These are phyloP conservation scores for Nemania diffusa DNA, from an alignment of 2,329 filamentous ascomycete species.

Conservation along the genomic window DNA sequence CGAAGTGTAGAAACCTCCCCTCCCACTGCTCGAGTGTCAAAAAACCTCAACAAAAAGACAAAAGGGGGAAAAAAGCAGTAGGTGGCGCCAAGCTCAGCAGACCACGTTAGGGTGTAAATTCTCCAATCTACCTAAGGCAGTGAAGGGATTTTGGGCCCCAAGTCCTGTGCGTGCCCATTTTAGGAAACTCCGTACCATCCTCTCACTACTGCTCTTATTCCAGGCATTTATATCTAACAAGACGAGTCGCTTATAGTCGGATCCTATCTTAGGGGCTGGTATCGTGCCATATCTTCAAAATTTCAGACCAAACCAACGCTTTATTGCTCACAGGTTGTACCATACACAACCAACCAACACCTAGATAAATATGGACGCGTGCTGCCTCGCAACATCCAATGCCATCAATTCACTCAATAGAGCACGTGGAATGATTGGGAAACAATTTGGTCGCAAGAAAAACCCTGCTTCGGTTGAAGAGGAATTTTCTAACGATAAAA, in stretches of 20 bases:
- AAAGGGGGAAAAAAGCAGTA: no score
- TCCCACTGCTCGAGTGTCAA: no score
- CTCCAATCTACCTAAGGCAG: no score
- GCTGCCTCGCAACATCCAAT: neutral
- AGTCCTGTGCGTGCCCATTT: no score
- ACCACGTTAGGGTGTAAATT: no score
- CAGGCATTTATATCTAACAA: conserved; percentile 5
- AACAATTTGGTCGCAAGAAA: no score
- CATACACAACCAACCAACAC: neutral
- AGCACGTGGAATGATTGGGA: conserved; percentile 2
- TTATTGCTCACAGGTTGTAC: conserved; percentile 13
- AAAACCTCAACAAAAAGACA: no score
- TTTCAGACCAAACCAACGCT: neutral
- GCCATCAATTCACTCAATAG: neutral
- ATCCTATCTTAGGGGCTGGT: neutral
- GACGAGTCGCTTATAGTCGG: neutral
- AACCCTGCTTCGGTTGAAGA: neutral
- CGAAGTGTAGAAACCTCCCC: no score
- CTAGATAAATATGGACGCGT: neutral
- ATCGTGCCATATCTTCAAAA: conserved; percentile 2
- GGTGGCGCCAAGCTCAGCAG: no score
- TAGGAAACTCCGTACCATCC: no score
- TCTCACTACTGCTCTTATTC: no score
- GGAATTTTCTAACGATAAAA: neutral
- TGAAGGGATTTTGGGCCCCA: no score